These are phyloP conservation scores for Chaetomium fimeti DNA, from an alignment of 495 filamentous ascomycete species.

Conservation along the genomic window DNA sequence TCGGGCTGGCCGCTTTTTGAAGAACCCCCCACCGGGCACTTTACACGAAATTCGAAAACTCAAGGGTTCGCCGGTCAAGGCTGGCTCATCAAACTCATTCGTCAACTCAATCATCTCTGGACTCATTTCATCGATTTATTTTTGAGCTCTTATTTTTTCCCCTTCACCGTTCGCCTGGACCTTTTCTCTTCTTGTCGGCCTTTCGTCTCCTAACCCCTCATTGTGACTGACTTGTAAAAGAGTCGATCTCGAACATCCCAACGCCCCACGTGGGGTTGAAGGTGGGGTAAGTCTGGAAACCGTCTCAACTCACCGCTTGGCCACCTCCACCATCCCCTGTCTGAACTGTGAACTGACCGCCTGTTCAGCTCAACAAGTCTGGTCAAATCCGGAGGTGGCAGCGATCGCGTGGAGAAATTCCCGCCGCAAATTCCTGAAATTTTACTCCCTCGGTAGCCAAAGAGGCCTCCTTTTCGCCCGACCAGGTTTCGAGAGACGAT, in stretches of 20 bases:
- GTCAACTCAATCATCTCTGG: not conserved
- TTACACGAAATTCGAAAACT: not conserved
- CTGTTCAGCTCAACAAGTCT: constrained; percentile 18
- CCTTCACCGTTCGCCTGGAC: not conserved
- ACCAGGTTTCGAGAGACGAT: not conserved
- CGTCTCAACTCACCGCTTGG: not conserved
- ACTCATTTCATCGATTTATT: too few relatives aligned
- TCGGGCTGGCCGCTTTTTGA: constrained; percentile 9
- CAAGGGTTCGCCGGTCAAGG: not conserved
- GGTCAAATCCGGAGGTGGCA: not conserved
- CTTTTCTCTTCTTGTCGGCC: not conserved
- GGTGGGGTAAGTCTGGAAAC: constrained; percentile 6
- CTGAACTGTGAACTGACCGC: constrained; percentile 12
- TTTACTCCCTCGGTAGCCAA: not conserved
- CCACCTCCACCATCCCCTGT: constrained; percentile 5
- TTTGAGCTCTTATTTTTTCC: not conserved
- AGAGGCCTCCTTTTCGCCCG: not conserved
- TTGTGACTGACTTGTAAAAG: not conserved
- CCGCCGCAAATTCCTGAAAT: not conserved
- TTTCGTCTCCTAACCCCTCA: not conserved
- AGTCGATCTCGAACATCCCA: not conserved
- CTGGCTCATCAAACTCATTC: not conserved
- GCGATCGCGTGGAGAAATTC: not conserved
- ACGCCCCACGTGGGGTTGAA: constrained; percentile 8
- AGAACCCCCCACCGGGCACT: not conserved